Evolutionary conservation across 164 flowering plant genomes (phyloP).

Genomic region (Vitis riparia): DNA sequence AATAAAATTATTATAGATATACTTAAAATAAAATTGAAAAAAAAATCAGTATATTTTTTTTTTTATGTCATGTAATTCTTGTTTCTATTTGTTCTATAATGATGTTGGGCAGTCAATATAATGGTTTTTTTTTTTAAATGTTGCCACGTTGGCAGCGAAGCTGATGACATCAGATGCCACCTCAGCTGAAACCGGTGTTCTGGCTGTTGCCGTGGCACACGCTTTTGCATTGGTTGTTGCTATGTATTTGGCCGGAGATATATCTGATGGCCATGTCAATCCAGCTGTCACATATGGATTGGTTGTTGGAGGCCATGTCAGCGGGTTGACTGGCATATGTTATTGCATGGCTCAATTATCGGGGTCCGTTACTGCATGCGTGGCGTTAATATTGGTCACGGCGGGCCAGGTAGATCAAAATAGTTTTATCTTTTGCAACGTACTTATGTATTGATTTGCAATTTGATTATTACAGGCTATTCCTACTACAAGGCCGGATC

Average conservation of each 20-base stretch:
- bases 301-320: slow-evolving; percentile 25
- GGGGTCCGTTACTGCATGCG: slow-evolving; percentile 23
- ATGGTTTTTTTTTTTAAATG: background rate
- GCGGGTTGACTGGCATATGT: slow-evolving; percentile 17
- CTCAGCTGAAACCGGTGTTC: slow-evolving; percentile 14
- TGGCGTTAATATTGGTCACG: slow-evolving; percentile 18
- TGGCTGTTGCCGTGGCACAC: slow-evolving; percentile 22
- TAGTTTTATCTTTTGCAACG: too few species aligned
- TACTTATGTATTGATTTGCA: background rate
- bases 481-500: slow-evolving; percentile 18
- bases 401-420: slow-evolving; percentile 10
- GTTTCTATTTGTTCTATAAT: too few species aligned
- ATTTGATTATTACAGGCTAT: slow-evolving; percentile 17
- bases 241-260: slow-evolving; percentile 11
- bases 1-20: background rate
- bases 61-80: too few species aligned
- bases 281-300: slow-evolving; percentile 33
- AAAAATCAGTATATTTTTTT: too few species aligned
- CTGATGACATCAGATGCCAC: slow-evolving; percentile 14
- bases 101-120: too few species aligned
- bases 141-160: slow-evolving; percentile 7
- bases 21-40: background rate
- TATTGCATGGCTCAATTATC: slow-evolving; percentile 22
- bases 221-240: slow-evolving; percentile 24
- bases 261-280: slow-evolving; percentile 22